A percentile compares a stretch with the other conserved stretches of the same genome.
Conservation (phyloP, 495 filamentous ascomycete species). For the Podospora conica region DNA sequence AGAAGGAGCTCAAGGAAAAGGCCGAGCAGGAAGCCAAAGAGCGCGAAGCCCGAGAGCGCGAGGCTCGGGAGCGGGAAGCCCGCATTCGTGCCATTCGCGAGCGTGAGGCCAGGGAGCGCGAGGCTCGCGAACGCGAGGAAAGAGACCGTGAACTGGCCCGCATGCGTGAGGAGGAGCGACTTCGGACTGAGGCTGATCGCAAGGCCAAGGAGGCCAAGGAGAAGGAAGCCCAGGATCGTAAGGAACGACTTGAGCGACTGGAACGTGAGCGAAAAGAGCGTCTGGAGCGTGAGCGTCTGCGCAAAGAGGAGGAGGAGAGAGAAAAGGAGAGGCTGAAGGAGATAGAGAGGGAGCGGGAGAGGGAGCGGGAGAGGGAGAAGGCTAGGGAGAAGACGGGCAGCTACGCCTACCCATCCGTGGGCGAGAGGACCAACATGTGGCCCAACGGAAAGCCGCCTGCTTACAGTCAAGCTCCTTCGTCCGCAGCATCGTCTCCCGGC, state of each 20-base stretch:
- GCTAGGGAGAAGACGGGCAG: constrained; percentile 34
- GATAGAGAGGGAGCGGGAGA: constrained; percentile 24
- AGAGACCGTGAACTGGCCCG: constrained; percentile 26
- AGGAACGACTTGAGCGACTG: constrained; percentile 20
- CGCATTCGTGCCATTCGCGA: constrained; percentile 11
- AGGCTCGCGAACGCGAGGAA: neutral
- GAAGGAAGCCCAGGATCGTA: constrained; percentile 37
- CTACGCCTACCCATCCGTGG: constrained; percentile 48
- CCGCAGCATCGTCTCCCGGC: constrained; percentile 19
- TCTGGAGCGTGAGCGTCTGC: constrained; percentile 14
- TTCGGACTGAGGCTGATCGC: constrained; percentile 24
- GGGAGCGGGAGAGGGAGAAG: constrained; percentile 27
- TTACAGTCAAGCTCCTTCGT: constrained; percentile 21
- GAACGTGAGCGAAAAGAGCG: constrained; percentile 4
- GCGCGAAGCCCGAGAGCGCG: constrained; percentile 7
- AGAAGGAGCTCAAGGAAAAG: constrained; percentile 31
- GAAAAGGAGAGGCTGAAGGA: constrained; percentile 31
- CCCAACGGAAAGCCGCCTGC: constrained; percentile 41
- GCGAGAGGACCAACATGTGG: constrained; percentile 54
- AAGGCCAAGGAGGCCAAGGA: constrained; percentile 29
- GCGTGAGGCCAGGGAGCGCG: constrained; percentile 20
- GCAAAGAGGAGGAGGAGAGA: constrained; percentile 25
- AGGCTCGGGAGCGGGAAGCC: neutral
- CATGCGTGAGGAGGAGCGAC: constrained; percentile 33
- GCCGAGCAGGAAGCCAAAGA: constrained; percentile 17